Evolutionary conservation across 176 grass and related monocot species (phyloP).

Genomic region (Eragrostis curvula): DNA sequence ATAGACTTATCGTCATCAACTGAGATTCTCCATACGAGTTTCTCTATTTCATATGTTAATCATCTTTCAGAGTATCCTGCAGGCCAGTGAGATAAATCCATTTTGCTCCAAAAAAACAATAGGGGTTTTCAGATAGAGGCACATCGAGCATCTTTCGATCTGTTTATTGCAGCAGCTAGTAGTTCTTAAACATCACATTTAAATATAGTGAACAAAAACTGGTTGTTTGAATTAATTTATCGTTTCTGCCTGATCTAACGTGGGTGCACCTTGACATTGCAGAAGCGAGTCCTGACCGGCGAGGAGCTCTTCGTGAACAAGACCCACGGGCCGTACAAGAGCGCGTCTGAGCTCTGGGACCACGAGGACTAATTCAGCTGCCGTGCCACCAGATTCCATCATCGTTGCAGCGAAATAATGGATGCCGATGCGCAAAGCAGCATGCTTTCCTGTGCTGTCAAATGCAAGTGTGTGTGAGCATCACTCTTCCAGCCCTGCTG

Average conservation of each 20-base stretch:
- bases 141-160: conserved; percentile 27
- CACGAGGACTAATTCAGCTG: conserved; percentile 53
- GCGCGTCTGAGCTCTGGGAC: conserved; percentile 66
- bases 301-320: conserved; percentile 81
- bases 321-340: conserved; percentile 68
- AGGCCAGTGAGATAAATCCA: conserved; percentile 3
- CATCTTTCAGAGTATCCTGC: conserved; percentile 4
- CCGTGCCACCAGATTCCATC: background rate
- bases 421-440: background rate
- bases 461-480: conserved; percentile 11
- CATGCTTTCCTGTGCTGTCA: background rate
- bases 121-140: background rate
- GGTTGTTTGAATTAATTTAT: background rate
- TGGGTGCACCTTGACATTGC: background rate
- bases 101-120: background rate
- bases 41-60: background rate
- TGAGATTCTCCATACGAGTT: background rate
- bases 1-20: background rate
- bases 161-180: background rate
- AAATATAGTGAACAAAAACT: background rate
- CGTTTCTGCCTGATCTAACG: conserved; percentile 5
- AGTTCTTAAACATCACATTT: background rate
- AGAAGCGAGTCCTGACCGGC: conserved; percentile 71
- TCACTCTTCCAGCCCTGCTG: background rate
- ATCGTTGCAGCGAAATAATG: background rate